Conservation (phyloP, 1,284 basidiomycete species). For the Schizophyllum commune region DNA sequence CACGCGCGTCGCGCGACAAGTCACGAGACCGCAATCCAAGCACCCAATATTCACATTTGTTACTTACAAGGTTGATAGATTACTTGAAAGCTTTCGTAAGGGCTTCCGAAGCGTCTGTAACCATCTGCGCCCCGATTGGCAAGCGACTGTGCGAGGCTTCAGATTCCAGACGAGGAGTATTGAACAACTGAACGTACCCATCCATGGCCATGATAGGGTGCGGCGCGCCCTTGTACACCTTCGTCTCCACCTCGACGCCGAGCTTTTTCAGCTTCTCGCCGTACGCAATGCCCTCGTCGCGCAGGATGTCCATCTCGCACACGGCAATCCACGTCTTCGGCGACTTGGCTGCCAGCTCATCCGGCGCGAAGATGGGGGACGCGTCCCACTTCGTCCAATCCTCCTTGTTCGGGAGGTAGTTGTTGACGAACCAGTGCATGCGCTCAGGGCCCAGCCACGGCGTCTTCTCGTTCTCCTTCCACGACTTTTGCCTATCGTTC, state of each 20-base stretch:
- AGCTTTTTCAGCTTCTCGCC: conserved; percentile 48
- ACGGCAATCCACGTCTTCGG: conserved; percentile 59
- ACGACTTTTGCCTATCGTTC: conserved; percentile 37
- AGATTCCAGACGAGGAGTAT: conserved; percentile 5
- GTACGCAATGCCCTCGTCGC: conserved; percentile 60
- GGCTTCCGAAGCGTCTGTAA: conserved; percentile 46
- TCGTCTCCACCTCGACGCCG: conserved; percentile 48
- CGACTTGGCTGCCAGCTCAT: conserved; percentile 39
- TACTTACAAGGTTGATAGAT: not conserved
- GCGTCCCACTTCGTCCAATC: conserved; percentile 61
- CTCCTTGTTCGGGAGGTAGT: conserved; percentile 55
- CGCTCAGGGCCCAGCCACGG: conserved; percentile 52
- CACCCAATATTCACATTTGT: not conserved
- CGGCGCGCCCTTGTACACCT: conserved; percentile 52
- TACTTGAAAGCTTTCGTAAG: conserved; percentile 33
- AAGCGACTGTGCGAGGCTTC: conserved; percentile 31
- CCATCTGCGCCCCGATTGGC: conserved; percentile 41
- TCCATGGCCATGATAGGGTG: conserved; percentile 70
- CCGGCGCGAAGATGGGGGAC: conserved; percentile 61
- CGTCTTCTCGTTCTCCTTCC: conserved; percentile 52
- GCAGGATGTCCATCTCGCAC: conserved; percentile 59
- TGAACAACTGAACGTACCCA: conserved; percentile 21
- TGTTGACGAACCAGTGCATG: conserved; percentile 67
- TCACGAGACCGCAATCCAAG: not conserved
- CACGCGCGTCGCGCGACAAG: not conserved